Base-by-base conservation (phyloP, 129 eudicot species). In the Logfia minima region DNA sequence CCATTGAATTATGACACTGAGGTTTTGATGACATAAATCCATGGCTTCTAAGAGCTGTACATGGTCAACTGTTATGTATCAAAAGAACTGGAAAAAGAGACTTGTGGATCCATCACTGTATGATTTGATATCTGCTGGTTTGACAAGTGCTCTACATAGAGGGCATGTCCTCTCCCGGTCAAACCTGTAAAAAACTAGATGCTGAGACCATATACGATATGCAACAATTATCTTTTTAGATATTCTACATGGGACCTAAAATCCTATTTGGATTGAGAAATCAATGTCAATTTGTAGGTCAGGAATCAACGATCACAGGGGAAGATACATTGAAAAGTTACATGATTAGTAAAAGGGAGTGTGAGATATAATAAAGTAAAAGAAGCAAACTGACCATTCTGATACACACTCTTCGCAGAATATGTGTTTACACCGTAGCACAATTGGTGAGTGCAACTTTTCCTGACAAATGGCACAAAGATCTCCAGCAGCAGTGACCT, bases 111-210 rank as follows among this genome's bases (percentile, higher is more conserved):
- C 90, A 74, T 86, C 87, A 0, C 85, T 85, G 52, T 71, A 86
- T n/a, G 87, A 86, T 58, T 81, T 83, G 18, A 86, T 80, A 60
- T 83, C 83, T 32, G 90, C 81, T 76, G 87, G 83, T 60, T 79
- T 83, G 59, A 83, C 85, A 68, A 86, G 81, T 2, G 90, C 87
- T 81, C 85, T 83, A 78, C 90, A 83, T 64, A 83, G 65, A 5
- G 90, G 90, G 71, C 90, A 86, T 53, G 90, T 83, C 79, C 87
- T 80, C 78, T 86, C 90, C 18, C 87, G 71, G 43, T 86, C 90
- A 74, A 86, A 86, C 85, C 90, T 86, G 83, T 56, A 73, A 77
- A 39, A 32, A 21, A 14, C 2, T 16, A 4, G 2, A 24, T 62
- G 28, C n/a, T 62, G 28, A 58, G 16, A 58, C 61, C 8, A 55